Evolutionary conservation across 805 yeast species (phyloP), one percentile per base, ranked within the genome.

Genomic region (Dipodascopsis uninucleata): DNA sequence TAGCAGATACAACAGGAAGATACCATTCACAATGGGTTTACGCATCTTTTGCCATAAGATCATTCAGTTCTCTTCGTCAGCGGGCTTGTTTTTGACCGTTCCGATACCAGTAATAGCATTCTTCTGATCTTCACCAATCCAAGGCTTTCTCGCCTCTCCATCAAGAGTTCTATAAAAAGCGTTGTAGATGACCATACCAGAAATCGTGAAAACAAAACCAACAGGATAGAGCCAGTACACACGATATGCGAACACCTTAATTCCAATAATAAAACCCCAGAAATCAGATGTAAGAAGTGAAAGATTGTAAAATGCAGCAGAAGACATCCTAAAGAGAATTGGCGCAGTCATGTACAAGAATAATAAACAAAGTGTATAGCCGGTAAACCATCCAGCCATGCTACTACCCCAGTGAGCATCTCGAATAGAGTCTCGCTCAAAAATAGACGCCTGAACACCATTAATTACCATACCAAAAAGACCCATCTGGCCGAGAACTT

Each of bases 171-270:
- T 57, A 22, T 67, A 66, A 9, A 68, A 60, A 18, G 63, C 58
- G 53, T 70, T 66, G 60, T 70, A 70, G 41, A 68, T 52, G 18
- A 70, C 55, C 58, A 70, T 65, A 8, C 74, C 74, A 3, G 67
- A 36, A 18, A 70, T 61, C 4, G 71, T 68, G 43, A 66, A 62
- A 28, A 69, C 73, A 42, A 70, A 70, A 2, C 75, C 75, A 22
- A 70, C 69, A 4, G 75, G 75, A 51, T 70, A 70, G 22, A 70
- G 63, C 74, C 74, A 70, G 59, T 53, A 70, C 4, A 71, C 75
- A 28, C 58, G 58, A 57, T 71, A 70, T 23, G 70, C 70, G 53
- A 70, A 70, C n/a, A 69, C 72, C 49, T 63, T 59, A 36, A 67
- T 60, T n/a, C 74, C 74, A 20, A 70, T 67, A 10, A 71, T 50